A percentile compares a stretch with the other conserved stretches of the same genome.
Evolutionary conservation across 1,139 yeast genomes (phyloP).

Genomic region (Lodderomyces parapsilosis): DNA sequence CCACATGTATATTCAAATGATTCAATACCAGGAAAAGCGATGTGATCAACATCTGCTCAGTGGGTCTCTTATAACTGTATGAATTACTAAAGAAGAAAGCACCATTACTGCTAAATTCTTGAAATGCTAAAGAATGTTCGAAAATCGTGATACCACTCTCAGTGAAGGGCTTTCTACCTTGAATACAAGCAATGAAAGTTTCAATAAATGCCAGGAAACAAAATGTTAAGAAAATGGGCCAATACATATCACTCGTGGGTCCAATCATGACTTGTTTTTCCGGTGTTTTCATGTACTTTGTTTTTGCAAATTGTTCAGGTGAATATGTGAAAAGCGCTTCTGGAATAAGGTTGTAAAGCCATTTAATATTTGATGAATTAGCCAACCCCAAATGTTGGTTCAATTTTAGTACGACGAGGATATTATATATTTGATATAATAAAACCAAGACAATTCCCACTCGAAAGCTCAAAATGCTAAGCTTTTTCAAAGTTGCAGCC

Average conservation of each 20-base stretch:
- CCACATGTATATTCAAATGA: slow-evolving; percentile 58
- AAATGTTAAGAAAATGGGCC: slow-evolving; percentile 62
- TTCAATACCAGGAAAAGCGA: slow-evolving; percentile 52
- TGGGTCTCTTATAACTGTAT: slow-evolving; percentile 36
- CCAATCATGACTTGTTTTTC: slow-evolving; percentile 37
- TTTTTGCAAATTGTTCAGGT: slow-evolving; percentile 21
- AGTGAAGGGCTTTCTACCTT: slow-evolving; percentile 57
- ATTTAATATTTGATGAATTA: slow-evolving; percentile 21
- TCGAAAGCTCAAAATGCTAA: slow-evolving; percentile 32
- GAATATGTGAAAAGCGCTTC: slow-evolving; percentile 36
- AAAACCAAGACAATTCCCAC: slow-evolving; percentile 35
- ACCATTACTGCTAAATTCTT: slow-evolving; percentile 57
- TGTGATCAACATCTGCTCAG: slow-evolving; percentile 52
- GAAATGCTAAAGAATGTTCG: slow-evolving; percentile 73
- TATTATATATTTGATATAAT: slow-evolving; percentile 29
- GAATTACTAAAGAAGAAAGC: slow-evolving; percentile 28
- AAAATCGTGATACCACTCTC: slow-evolving; percentile 73
- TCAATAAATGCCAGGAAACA: slow-evolving; percentile 70
- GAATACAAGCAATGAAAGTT: slow-evolving; percentile 61
- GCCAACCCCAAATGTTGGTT: slow-evolving; percentile 21
- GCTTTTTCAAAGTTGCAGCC: slow-evolving; percentile 20
- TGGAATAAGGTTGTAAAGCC: slow-evolving; percentile 18
- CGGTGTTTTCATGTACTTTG: slow-evolving; percentile 37
- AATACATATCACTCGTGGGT: slow-evolving; percentile 56
- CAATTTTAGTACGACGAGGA: slow-evolving; percentile 39